Base-by-base conservation (phyloP, 2,329 filamentous ascomycete species). In the Aspergillus neotritici region DNA sequence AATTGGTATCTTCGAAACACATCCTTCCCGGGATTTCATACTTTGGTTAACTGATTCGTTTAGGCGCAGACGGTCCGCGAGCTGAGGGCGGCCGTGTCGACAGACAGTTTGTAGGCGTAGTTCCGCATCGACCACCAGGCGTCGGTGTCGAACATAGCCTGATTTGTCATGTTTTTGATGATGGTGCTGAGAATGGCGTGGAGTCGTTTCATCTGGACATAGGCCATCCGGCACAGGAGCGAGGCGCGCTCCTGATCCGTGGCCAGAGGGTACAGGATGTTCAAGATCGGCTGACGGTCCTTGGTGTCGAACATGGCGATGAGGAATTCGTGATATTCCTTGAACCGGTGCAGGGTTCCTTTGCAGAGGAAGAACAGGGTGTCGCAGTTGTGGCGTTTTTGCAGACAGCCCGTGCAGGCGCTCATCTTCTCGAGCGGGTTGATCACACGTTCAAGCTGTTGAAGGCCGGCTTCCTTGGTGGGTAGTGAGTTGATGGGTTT, bases 401-500 rank as follows among this genome's bases (percentile, higher is more conserved):
- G n/a, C 3, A 34, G 32, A 16, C 41, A 44, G 15, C 10, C 21
- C 11, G 28, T 17, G 41, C 47, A 49, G 30, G 28, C 12, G 38
- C 47, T 49, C 14, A 47, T 33, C 3, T 17, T 17, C 31, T 49
- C 47, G 5, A 49, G n/a, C 3, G 36, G 17, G 25, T 37, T 21
- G 11, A 47, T 16, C 8, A 34, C 16, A 6, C 13, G 11, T 7
- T 30, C 13, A 13, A 47, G 33, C n/a, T 41, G 37, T 7, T 31
- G 13, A 6, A 47, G n/a, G 10, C 34, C 37, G 29, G 28, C 33
- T 21, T 40, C 43, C 30, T 45, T 41, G 30, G 25, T 42, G 17
- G 33, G 17, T 9, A 45, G 30, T 29, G 30, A 41, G 14, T 13
- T 13, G 30, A 37, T 37, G 12, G 13, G n/a, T n/a, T 38, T 30